Evolutionary conservation across 2,329 filamentous ascomycete genomes (phyloP).

Genomic region (Phialocephala subalpina): DNA sequence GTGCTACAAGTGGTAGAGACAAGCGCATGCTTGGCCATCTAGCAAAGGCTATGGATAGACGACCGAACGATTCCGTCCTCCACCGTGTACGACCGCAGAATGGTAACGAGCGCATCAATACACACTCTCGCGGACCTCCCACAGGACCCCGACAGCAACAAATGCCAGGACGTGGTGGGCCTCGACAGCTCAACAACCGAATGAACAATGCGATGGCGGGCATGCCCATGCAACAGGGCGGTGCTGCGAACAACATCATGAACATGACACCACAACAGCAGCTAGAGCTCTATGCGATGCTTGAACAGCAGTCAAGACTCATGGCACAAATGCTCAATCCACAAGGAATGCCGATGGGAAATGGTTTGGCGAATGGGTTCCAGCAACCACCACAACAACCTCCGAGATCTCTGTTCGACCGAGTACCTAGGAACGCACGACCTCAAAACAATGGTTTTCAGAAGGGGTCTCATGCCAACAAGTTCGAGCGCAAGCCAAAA

Average conservation of each 20-base stretch:
- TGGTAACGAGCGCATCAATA: slow-evolving; percentile 82
- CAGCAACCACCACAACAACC: slow-evolving; percentile 50
- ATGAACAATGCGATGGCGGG: slow-evolving; percentile 52
- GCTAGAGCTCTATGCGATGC: slow-evolving; percentile 77
- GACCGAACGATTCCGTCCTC: slow-evolving; percentile 75
- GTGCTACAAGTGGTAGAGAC: slow-evolving; percentile 64
- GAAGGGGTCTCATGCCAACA: slow-evolving; percentile 28
- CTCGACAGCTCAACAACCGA: slow-evolving; percentile 56
- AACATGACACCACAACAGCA: slow-evolving; percentile 72
- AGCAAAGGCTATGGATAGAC: slow-evolving; percentile 82
- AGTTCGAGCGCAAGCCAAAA: slow-evolving; percentile 32
- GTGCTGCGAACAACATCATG: slow-evolving; percentile 53
- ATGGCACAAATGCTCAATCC: slow-evolving; percentile 71
- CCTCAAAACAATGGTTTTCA: slow-evolving; percentile 32
- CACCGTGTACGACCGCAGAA: slow-evolving; percentile 79
- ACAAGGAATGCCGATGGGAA: slow-evolving; percentile 66
- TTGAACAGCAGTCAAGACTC: slow-evolving; percentile 88
- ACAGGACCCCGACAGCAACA: slow-evolving; percentile 70
- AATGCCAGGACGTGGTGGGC: slow-evolving; percentile 43
- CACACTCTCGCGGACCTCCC: slow-evolving; percentile 74
- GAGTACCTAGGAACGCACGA: slow-evolving; percentile 60
- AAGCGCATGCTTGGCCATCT: slow-evolving; percentile 88
- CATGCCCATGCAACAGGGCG: slow-evolving; percentile 49
- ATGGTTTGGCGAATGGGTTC: slow-evolving; percentile 55
- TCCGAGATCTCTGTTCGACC: slow-evolving; percentile 76